Evolutionary conservation across 2,329 filamentous ascomycete species (phyloP), one percentile per base, ranked within the genome.

Genomic region (Colletotrichum chrysophilum): DNA sequence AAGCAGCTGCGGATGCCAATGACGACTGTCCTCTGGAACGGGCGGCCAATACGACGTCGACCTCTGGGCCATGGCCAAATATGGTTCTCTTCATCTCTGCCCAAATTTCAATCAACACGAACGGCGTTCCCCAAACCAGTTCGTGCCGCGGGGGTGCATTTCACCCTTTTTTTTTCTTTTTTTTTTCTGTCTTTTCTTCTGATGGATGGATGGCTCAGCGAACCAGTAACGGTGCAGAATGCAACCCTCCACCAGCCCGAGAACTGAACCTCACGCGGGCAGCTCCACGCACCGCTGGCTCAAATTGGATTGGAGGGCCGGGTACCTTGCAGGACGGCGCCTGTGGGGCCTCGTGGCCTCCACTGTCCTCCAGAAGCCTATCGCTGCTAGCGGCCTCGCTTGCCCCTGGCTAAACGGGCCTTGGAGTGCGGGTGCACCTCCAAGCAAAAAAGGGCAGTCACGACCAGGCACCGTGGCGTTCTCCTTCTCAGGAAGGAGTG

Each of bases 291-390:
- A 24, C 24, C 34, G 34, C 24, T 66, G 30, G 21, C 16, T 16
- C 36, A 24, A 55, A 56, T 43, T 72, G 62, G 43, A 56, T 72
- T 71, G 74, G 65, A 76, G 74, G 74, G 74, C 65, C 74, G 71
- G 70, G 74, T 76, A 76, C 74, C 71, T 76, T 74, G 74, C 74
- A 76, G 65, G 24, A 38, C 48, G 21, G 66, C 30, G 69, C n/a
- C 43, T 28, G 70, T 64, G 70, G 70, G 64, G 38, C 69, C 70
- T 75, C 56, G 21, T 74, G 56, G 73, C 38, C 62, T 56, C 71
- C 71, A 74, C n/a, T 30, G 55, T 60, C 61, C 69, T 61, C 71
- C 71, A 74, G 71, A 71, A 75, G 73, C 64, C 73, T 75, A 75
- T 74, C 43, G 70, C 55, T 69, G 64, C 38, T 75, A 74, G 73